Conservation (phyloP, 1,284 basidiomycete genomes). For the Leccinum ambiguum region DNA sequence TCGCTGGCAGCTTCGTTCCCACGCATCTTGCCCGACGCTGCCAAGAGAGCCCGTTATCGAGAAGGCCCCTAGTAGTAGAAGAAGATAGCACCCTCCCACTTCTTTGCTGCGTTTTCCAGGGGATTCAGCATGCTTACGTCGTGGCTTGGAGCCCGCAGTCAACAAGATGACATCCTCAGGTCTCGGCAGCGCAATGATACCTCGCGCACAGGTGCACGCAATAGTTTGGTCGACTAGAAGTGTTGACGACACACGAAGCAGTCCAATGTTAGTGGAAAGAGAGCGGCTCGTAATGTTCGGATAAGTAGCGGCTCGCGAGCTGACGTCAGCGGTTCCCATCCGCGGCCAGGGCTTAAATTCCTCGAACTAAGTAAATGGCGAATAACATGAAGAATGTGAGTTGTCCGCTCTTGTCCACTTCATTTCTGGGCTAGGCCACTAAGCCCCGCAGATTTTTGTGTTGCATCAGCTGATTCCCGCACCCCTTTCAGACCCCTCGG, state of each 20-base stretch:
- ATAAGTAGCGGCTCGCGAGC: background rate
- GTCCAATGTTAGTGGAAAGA: background rate
- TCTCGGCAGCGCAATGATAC: constrained; percentile 2
- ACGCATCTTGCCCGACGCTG: background rate
- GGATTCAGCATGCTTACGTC: background rate
- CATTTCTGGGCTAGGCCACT: background rate
- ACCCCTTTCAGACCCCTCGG: background rate
- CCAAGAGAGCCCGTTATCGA: background rate
- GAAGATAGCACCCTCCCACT: background rate
- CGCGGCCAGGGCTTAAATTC: too few relatives aligned
- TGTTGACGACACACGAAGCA: background rate
- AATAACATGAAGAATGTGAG: background rate
- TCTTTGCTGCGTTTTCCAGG: background rate
- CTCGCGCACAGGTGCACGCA: background rate
- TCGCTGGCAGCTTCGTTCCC: background rate
- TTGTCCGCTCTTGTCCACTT: background rate
- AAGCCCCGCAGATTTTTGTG: background rate
- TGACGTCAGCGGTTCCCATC: too few relatives aligned
- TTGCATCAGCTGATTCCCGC: background rate
- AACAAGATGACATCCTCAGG: background rate
- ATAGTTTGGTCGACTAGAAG: background rate
- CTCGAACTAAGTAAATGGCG: too few relatives aligned
- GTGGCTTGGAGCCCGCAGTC: constrained; percentile 4
- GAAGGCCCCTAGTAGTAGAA: too few relatives aligned
- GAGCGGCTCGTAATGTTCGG: background rate